These are phyloP conservation scores for Candida insectalens DNA, from an alignment of 805 yeast genomes.

Conservation along the genomic window DNA sequence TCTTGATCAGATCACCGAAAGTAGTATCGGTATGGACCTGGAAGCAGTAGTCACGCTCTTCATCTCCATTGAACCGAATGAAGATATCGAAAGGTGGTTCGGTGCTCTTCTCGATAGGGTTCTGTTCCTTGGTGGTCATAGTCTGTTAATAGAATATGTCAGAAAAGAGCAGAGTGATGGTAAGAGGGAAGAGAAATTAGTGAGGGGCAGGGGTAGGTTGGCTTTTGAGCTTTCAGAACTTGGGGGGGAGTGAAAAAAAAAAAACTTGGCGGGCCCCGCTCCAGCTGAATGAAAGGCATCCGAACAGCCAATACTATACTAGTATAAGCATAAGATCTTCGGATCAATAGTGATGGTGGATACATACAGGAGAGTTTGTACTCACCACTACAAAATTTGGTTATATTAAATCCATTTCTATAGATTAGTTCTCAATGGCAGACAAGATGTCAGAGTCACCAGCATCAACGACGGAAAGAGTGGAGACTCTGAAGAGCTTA, in stretches of 20 bases:
- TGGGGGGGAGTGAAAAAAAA: no score
- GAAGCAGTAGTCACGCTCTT: slow-evolving; percentile 85
- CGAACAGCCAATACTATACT: no score
- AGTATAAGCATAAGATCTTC: no score
- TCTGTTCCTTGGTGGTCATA: no score
- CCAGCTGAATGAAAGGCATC: no score
- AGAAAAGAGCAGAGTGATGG: not conserved
- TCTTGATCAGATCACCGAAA: slow-evolving; percentile 46
- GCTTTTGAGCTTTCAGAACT: no score
- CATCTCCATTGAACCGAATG: slow-evolving; percentile 76
- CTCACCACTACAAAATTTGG: no score
- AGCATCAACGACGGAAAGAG: slow-evolving; percentile 89
- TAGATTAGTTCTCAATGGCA: slow-evolving; percentile 30
- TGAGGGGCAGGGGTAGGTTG: no score
- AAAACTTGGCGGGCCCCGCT: no score
- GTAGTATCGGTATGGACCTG: slow-evolving; percentile 51
- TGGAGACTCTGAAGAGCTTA: slow-evolving; percentile 99
- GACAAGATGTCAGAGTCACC: slow-evolving; percentile 99
- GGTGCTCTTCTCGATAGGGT: slow-evolving; percentile 2
- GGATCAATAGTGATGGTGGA: no score
- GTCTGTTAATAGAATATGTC: no score
- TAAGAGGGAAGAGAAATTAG: not conserved
- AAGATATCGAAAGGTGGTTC: slow-evolving; percentile 35
- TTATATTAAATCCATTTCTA: not conserved
- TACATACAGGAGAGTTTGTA: no score